Conservation (phyloP, 768 basidiomycete genomes). For the Pleurotus eryngii region DNA sequence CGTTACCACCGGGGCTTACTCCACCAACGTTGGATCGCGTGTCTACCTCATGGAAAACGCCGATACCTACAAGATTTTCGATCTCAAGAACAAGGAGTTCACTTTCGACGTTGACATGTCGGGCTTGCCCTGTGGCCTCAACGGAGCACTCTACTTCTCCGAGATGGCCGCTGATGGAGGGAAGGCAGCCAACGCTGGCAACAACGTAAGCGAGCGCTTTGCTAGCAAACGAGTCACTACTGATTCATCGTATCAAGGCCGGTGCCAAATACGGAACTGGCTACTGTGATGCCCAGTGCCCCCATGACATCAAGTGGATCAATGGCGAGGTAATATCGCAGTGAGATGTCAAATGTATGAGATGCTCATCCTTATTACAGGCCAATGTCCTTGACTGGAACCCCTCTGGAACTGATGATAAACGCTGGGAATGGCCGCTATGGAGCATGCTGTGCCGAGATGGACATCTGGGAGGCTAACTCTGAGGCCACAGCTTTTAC, state of each 20-base stretch:
- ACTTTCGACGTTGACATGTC: conserved; percentile 47
- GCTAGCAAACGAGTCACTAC: background rate
- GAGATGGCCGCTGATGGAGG: conserved; percentile 45
- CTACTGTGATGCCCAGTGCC: conserved; percentile 34
- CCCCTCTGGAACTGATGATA: conserved; percentile 19
- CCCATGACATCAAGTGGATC: conserved; percentile 46
- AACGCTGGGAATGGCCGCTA: conserved; percentile 36
- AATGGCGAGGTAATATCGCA: conserved; percentile 40
- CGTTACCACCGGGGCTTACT: conserved; percentile 21
- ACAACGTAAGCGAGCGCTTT: conserved; percentile 19
- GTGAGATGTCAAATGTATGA: conserved; percentile 13
- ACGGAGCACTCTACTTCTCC: conserved; percentile 46
- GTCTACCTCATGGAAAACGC: conserved; percentile 30
- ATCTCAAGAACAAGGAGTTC: conserved; percentile 39
- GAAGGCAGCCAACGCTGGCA: conserved; percentile 30
- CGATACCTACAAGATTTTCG: conserved; percentile 25
- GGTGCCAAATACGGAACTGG: conserved; percentile 28
- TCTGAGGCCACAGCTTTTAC: conserved; percentile 35
- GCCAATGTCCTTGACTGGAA: conserved; percentile 5
- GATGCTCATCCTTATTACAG: background rate
- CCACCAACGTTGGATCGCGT: conserved; percentile 21
- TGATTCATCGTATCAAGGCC: conserved; percentile 20
- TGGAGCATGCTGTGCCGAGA: conserved; percentile 41
- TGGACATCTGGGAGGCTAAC: conserved; percentile 49
- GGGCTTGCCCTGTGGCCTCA: conserved; percentile 47